Conservation (phyloP, 208 protist genomes). For the Acanthamoeba lenticulata region DNA sequence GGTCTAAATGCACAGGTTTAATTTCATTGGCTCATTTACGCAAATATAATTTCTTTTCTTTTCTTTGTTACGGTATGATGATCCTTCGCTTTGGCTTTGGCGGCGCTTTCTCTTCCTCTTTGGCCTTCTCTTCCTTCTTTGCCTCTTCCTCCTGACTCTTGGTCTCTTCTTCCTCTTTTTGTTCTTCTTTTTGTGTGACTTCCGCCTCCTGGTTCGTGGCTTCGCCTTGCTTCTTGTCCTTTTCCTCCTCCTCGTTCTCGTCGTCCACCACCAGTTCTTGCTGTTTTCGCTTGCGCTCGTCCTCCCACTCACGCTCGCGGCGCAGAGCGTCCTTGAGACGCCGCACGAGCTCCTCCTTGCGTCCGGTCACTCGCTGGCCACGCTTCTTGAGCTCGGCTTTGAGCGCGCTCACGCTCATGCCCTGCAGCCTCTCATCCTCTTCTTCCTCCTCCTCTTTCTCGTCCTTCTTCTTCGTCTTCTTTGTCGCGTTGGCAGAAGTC, state of each 20-base stretch:
- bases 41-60: no score
- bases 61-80: background rate
- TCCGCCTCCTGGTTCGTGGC: background rate
- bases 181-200: background rate
- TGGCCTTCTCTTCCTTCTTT: background rate
- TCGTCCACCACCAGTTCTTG: background rate
- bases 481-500: background rate
- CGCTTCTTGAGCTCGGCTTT: background rate
- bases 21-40: no score
- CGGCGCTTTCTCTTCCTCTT: background rate
- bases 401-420: background rate
- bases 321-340: background rate
- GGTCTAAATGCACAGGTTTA: no score
- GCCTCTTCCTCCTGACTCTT: no score
- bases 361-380: background rate
- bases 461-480: background rate
- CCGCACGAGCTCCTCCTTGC: background rate
- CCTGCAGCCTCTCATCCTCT: background rate
- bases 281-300: background rate
- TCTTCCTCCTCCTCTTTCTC: background rate
- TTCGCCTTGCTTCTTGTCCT: background rate
- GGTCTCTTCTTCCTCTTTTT: background rate
- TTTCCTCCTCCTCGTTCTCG: background rate
- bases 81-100: background rate
- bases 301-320: background rate